Evolutionary conservation across 2,329 filamentous ascomycete species (phyloP), one percentile per base, ranked within the genome.

Genomic region (Fusarium ramigenum): DNA sequence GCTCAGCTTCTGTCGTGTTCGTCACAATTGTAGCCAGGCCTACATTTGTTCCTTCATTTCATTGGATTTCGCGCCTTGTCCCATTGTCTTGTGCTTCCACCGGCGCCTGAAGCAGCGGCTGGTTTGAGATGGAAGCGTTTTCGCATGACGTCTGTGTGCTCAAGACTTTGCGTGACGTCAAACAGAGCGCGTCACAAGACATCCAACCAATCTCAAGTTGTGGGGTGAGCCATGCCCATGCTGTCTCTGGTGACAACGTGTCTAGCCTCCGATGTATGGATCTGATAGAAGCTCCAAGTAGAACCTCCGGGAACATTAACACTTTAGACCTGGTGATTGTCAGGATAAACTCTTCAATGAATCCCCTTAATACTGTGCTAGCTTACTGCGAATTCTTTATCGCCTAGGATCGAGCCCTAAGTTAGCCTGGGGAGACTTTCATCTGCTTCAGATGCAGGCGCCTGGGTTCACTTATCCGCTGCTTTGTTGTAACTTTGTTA

Each of bases 191-290:
- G 69, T 75, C 77, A 79, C 78, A 66, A 69, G 42, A 75, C 71
- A 78, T 79, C 73, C 77, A 68, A 68, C 75, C 78, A 74, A 79
- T 79, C 78, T 47, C 71, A 75, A 63, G 70, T 70, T 78, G 70
- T 77, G 77, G 73, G 77, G 60, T 68, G 16, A 58, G 34, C 61
- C 54, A 61, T 32, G 34, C 16, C 34, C n/a, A 18, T 63, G 58
- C 66, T 70, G 39, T 50, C 72, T 60, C 71, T 75, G 58, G 65
- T 68, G 70, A 78, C 78, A 73, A 78, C 77, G 75, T 79, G 78
- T 77, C 53, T 34, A 64, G 44, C 58, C 58, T 58, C 58, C 44
- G n/a, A 69, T 66, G 34, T 56, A 64, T 37, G 50, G 57, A 56
- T 53, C 59, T 46, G 44, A 34, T 63, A 42, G 43, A 40, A 56